Base-by-base conservation (phyloP, 192 early-diverging fungal species). In the Coemansia sp. region DNA sequence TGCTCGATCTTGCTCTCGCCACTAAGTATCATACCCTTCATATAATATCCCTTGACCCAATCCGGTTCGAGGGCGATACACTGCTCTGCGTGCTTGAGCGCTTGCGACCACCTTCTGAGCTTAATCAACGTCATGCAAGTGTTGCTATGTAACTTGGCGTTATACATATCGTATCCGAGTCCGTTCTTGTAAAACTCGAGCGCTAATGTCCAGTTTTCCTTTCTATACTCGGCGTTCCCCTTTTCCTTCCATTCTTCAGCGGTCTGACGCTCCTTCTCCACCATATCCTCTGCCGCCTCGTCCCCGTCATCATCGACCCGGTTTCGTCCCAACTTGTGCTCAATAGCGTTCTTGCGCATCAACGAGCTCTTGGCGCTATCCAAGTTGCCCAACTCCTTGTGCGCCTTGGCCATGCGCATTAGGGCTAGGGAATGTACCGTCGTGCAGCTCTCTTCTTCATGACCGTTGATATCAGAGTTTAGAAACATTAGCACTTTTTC, bases 21-120 rank as follows among this genome's bases (percentile, higher is more conserved):
- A 57, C 77, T 80, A 42, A 84, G 69, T 13, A 84, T 72, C 35
- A 70, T 37, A 0, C 77, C 82, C 78, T 84, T 84, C 70, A 84
- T 75, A 44, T 84, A 84, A 39, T 84, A 80, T 0, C 82, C 82
- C 64, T 84, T 84, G 63, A 74, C 82, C 82, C 82, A 84, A 6
- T 60, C 50, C 19, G 82, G 82, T 33, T 84, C 82, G 23, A 84
- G 66, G 17, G 70, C 74, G 47, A 84, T 84, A 39, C 82, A 84
- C 63, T 84, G 82, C n/a, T 84, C 82, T 33, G 82, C 82, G 55
- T 84, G 78, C 59, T 80, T 84, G 58, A 84, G 57, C 3, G 82
- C 82, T 50, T 84, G 82, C 6, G 77, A 11, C 70, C 71, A 84
- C 44, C 75, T 68, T 59, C 69, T 73, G 33, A 84, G 68, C 62